Evolutionary conservation across 1,139 yeast species (phyloP), one percentile per base, ranked within the genome.

Genomic region (Geotrichum citri-aurantii): DNA sequence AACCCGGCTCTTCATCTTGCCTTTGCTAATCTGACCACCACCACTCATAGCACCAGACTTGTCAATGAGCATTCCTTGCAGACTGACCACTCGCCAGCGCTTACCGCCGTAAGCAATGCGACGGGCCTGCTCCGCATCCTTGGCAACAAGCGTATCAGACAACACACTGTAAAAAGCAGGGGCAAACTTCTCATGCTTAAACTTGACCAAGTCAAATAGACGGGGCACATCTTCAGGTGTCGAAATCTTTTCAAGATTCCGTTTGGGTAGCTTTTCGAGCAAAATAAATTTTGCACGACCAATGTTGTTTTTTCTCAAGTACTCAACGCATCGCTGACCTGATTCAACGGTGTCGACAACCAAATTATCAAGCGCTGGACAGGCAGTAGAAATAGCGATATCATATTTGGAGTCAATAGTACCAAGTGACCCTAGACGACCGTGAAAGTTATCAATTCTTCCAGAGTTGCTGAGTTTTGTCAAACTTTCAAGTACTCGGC

Each of bases 21-120:
- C 95, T 56, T 77, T 77, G 17, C 82, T 79, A 17, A 81, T 83
- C 52, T 80, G 77, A 53, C 98, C 98, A 73, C 99, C 99, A 67
- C 99, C 99, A 55, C 95, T 85, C 87, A 95, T 86, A 1, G 98
- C 88, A 73, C 99, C 99, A 1, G 96, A 88, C n/a, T 87, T 84
- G 68, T 92, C 98, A 59, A 95, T 93, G 40, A 93, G 77, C 66
- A 90, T 88, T 33, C 99, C 99, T 72, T 89, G 96, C 17, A 91
- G 73, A 0, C 99, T 90, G 0, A 95, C 99, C 12, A 92, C 98
- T 67, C 96, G 81, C 79, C 84, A 89, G 62, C 96, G 77, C 63
- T 79, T 82, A 2, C 79, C 75, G 1, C 97, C 96, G 75, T 87
- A 93, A 0, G 99, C 98, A 47, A 93, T 95, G 50, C 81, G 75